Percentiles rank a stretch among this genome's conserved stretches.
Evolutionary conservation across 73 alveolate species (phyloP).

Genomic region (Paramecium tetraurelia): DNA sequence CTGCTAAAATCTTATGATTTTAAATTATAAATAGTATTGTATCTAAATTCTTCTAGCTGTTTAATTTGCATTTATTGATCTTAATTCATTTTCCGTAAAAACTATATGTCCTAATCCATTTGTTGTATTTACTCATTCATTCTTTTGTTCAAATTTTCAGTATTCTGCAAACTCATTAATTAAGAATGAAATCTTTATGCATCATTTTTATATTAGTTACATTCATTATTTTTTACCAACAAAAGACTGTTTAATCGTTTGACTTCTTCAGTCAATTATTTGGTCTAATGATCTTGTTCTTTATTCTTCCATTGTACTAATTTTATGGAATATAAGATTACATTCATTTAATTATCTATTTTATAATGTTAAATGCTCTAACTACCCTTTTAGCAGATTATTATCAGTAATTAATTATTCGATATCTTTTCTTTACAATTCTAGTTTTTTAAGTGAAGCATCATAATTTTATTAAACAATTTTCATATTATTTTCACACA

Average conservation of each 20-base stretch:
- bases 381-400: neutral
- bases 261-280: neutral
- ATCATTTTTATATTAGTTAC: neutral
- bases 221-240: neutral
- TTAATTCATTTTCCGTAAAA: neutral
- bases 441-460: neutral
- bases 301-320: slow-evolving; percentile 3
- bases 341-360: slow-evolving; percentile 33
- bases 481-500: slow-evolving; percentile 16
- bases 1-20: neutral
- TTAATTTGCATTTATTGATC: neutral
- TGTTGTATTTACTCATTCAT: neutral
- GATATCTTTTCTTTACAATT: neutral
- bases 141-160: neutral
- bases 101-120: neutral
- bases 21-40: neutral
- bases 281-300: neutral
- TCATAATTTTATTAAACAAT: neutral
- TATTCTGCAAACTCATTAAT: neutral
- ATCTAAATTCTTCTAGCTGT: neutral
- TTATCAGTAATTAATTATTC: neutral
- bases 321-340: neutral
- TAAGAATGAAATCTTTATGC: neutral
- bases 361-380: neutral
- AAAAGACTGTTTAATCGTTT: neutral